Conservation (phyloP, 106 monocot genomes). For the Acorus gramineus region DNA sequence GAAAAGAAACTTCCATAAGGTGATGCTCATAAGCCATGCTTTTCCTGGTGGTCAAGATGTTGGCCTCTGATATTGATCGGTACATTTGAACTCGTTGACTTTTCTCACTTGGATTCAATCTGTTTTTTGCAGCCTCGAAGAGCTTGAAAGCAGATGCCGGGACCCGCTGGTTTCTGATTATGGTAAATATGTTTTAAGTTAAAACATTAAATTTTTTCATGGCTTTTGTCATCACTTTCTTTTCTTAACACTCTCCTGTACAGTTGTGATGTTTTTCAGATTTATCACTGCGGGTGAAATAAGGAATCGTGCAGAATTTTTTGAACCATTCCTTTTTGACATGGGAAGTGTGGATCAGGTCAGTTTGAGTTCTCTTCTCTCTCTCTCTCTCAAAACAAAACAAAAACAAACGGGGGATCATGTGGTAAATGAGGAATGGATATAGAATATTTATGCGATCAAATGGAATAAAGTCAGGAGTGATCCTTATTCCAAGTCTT, state of each 20-base stretch:
- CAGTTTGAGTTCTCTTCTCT: constrained; percentile 3
- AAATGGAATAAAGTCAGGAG: too few species aligned
- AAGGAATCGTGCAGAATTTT: constrained; percentile 65
- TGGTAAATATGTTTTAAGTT: constrained; percentile 16
- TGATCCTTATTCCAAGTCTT: too few species aligned
- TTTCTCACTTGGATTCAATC: background rate
- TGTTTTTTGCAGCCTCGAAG: constrained; percentile 47
- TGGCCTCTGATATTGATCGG: too few species aligned
- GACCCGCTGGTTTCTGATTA: constrained; percentile 65
- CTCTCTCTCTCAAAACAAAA: background rate
- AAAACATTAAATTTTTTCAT: too few species aligned
- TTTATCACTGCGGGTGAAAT: constrained; percentile 82
- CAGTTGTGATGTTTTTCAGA: constrained; percentile 94
- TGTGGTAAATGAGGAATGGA: too few species aligned
- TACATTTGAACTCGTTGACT: too few species aligned
- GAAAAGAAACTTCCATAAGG: constrained; percentile 52
- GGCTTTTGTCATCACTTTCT: background rate
- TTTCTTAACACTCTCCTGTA: constrained; percentile 1
- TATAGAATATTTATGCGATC: too few species aligned
- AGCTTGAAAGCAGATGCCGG: constrained; percentile 62
- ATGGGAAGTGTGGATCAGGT: constrained; percentile 70
- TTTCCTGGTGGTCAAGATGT: too few species aligned
- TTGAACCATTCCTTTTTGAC: constrained; percentile 72
- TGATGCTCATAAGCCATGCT: constrained; percentile 7
- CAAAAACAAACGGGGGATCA: too few species aligned